phyloP scores from a whole-genome alignment of 768 basidiomycete species.

The Amanita pseudoporphyria region DNA sequence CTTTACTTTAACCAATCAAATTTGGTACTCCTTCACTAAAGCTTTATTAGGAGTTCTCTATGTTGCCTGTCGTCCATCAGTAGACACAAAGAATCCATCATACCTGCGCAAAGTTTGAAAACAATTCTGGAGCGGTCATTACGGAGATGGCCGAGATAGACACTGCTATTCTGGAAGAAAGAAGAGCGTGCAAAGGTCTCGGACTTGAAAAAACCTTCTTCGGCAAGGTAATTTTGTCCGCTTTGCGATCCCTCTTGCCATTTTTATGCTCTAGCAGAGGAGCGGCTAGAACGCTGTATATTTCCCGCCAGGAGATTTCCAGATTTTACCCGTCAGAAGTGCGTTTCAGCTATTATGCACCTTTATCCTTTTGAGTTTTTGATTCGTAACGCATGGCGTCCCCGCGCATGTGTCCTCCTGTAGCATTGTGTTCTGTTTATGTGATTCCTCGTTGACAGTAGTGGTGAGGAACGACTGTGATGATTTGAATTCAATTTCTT shows the following conservation, averaged over 20 bases:
- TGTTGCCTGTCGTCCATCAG: conserved; percentile 66
- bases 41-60: conserved; percentile 53
- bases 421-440: too few species aligned
- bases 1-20: conserved; percentile 13
- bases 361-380: conserved; percentile 76
- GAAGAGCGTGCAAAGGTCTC: conserved; percentile 50
- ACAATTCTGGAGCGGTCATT: conserved; percentile 34
- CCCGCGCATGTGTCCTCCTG: too few species aligned
- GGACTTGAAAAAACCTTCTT: conserved; percentile 65
- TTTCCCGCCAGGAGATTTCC: background rate
- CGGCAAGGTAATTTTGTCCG: conserved; percentile 76
- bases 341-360: conserved; percentile 50
- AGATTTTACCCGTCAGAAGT: background rate
- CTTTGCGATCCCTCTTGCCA: conserved; percentile 76
- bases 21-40: background rate
- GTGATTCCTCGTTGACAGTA: too few species aligned
- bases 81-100: conserved; percentile 43
- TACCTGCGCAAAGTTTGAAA: conserved; percentile 44
- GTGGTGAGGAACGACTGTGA: too few species aligned
- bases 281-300: conserved; percentile 68
- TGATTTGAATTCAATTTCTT: too few species aligned
- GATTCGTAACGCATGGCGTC: too few species aligned
- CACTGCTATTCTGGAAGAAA: conserved; percentile 69
- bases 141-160: conserved; percentile 77
- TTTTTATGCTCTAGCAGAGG: conserved; percentile 79